Base-by-base conservation (phyloP, 192 early-diverging fungal genomes). In the Coemansia sp. region DNA sequence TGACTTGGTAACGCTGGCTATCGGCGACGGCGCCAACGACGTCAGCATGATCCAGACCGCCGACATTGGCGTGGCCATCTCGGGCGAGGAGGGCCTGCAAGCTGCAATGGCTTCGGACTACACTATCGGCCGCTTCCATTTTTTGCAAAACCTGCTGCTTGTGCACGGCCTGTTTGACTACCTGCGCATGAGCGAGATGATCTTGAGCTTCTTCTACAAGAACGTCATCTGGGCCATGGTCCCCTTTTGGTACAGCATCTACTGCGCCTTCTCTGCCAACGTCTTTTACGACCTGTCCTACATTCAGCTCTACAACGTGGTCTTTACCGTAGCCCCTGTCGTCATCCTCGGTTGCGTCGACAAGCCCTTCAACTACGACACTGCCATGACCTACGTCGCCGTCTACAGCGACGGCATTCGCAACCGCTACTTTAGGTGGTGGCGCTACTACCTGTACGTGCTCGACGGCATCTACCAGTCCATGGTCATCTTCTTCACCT, bases 11-110 rank as follows among this genome's bases (percentile, higher is more conserved):
- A 93, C 92, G 17, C 64, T 99, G 54, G 92, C 96, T 7, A 96
- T 99, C 46, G 97, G 97, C 32, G 97, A 99, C 84, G 92, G 95
- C 25, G 97, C 95, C 19, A 99, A 99, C 74, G 97, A 99, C 70
- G 95, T 99, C 11, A 88, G 88, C 37, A 99, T 99, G 97, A 99
- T 99, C 65, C 97, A 99, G 79, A 94, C 93, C 39, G 95, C 96
- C 35, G 91, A 98, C 75, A 87, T 98, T 22, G 96, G 96, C 43
- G 79, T 98, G 35, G 96, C 95, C 22, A 97, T 98, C 61, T 89
- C 90, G 12, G 96, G 96, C 39, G 90, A 95, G 66, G 96, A 98
- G 77, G 96, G 96, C n/a, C 68, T 96, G 77, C 95, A 98, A 69
- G 96, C 96, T 4, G 91, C 88, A 2, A 93, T 95, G 92, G 91